A percentile compares a stretch with the other conserved stretches of the same genome.
phyloP scores from a whole-genome alignment of 1,284 basidiomycete species.

The Irpex sp. region DNA sequence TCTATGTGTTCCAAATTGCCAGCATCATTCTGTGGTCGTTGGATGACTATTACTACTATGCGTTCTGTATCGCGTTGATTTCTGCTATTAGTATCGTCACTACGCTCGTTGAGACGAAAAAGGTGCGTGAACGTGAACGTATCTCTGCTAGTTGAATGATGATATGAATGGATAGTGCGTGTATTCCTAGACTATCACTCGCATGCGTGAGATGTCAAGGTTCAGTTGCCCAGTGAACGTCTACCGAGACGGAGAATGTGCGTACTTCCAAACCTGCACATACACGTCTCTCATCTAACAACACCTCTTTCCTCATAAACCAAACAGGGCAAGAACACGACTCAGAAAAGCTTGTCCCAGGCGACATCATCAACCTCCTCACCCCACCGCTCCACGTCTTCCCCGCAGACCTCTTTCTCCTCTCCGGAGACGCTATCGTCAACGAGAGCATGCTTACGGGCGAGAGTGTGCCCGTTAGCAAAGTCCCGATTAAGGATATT shows the following conservation, averaged over 20 bases:
- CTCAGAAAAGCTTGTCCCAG: constrained; percentile 85
- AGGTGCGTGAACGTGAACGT: constrained; percentile 40
- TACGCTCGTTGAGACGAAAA: constrained; percentile 91
- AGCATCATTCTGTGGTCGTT: constrained; percentile 93
- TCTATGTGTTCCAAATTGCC: constrained; percentile 98
- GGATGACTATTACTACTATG: constrained; percentile 97
- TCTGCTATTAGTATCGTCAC: constrained; percentile 84
- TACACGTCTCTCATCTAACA: constrained; percentile 7
- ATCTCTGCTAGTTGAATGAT: too few relatives aligned
- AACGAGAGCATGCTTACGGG: constrained; percentile 99
- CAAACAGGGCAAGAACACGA: constrained; percentile 68
- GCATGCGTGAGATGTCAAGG: constrained; percentile 97
- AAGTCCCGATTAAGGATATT: constrained; percentile 74
- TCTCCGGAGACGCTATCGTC: constrained; percentile 95
- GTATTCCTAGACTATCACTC: constrained; percentile 69
- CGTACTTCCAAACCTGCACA: constrained; percentile 23
- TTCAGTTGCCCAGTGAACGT: constrained; percentile 84
- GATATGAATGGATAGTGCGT: not conserved
- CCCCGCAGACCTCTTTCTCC: constrained; percentile 89
- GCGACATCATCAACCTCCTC: constrained; percentile 90
- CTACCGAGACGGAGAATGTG: constrained; percentile 74
- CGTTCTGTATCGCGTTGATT: constrained; percentile 95
- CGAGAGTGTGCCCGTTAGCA: constrained; percentile 93
- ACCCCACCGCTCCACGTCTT: constrained; percentile 73
- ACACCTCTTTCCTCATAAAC: not conserved